phyloP scores from a whole-genome alignment of 495 filamentous ascomycete genomes.

The Aspergillus bertholletiae region DNA sequence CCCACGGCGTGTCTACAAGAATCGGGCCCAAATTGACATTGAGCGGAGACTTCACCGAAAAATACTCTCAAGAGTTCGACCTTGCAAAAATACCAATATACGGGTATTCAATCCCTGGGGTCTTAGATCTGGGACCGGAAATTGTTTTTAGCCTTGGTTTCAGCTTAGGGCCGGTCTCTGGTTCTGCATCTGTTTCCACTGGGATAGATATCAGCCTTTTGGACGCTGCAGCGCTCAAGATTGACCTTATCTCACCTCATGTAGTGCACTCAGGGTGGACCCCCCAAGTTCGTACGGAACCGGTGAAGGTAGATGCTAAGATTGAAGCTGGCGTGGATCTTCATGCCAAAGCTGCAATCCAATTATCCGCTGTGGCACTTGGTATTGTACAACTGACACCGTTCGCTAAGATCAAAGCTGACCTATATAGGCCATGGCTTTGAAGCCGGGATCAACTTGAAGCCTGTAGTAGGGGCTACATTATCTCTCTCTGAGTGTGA shows the following conservation, averaged over 20 bases:
- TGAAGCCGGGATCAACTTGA: constrained; percentile 29
- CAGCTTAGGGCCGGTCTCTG: constrained; percentile 21
- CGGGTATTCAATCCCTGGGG: constrained; percentile 26
- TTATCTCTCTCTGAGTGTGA: constrained; percentile 22
- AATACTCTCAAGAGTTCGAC: constrained; percentile 17
- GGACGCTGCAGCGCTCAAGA: constrained; percentile 24
- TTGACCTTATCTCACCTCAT: constrained; percentile 26
- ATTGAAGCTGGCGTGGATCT: constrained; percentile 20
- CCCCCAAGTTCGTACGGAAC: constrained; percentile 18
- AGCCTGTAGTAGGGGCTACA: constrained; percentile 26
- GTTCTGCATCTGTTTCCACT: constrained; percentile 21
- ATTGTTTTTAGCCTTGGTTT: constrained; percentile 28
- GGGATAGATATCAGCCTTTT: constrained; percentile 21
- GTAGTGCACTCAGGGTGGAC: constrained; percentile 28
- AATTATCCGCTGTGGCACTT: constrained; percentile 24
- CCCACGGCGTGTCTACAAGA: constrained; percentile 25
- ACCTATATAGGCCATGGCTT: constrained; percentile 25
- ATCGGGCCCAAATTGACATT: constrained; percentile 22
- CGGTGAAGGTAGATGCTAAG: constrained; percentile 23
- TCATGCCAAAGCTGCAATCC: constrained; percentile 23
- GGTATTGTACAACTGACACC: constrained; percentile 12
- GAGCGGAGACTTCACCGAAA: constrained; percentile 21
- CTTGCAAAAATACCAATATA: constrained; percentile 29
- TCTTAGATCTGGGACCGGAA: constrained; percentile 33
- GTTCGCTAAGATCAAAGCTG: not conserved